phyloP scores from a whole-genome alignment of 306 rosid genomes.

The Cicer cuneatum region DNA sequence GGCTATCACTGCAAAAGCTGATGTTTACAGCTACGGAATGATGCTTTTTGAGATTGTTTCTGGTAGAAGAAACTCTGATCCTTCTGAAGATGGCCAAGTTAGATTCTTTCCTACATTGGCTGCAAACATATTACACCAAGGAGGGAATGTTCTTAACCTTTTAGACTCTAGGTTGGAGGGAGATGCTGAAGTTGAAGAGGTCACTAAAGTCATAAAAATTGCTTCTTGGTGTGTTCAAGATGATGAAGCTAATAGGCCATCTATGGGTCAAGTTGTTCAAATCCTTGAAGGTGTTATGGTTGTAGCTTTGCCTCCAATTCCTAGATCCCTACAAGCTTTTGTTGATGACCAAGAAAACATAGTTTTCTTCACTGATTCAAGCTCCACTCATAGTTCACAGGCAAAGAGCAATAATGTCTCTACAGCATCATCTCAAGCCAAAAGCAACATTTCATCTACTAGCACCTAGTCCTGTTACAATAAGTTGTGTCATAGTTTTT shows the following conservation, averaged over 20 bases:
- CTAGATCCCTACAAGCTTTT: conserved; percentile 61
- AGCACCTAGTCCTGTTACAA: conserved; percentile 34
- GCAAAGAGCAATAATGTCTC: conserved; percentile 49
- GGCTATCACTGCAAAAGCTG: conserved; percentile 85
- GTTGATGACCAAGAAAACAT: conserved; percentile 60
- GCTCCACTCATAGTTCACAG: conserved; percentile 60
- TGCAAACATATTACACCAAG: conserved; percentile 51
- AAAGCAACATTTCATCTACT: conserved; percentile 45
- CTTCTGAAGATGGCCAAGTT: conserved; percentile 58
- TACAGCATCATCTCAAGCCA: conserved; percentile 51
- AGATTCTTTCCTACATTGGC: conserved; percentile 71
- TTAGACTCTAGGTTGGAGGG: conserved; percentile 66
- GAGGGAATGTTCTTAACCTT: conserved; percentile 55
- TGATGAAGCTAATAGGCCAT: conserved; percentile 69
- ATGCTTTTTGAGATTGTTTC: conserved; percentile 85
- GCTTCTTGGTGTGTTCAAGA: conserved; percentile 96
- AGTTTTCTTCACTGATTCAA: conserved; percentile 66
- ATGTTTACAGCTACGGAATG: conserved; percentile 93
- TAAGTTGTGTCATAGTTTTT: not conserved
- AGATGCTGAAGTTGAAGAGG: conserved; percentile 59
- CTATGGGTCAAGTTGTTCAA: conserved; percentile 87
- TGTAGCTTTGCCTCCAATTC: conserved; percentile 68
- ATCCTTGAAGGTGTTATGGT: conserved; percentile 71
- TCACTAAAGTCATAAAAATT: conserved; percentile 57
- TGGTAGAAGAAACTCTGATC: conserved; percentile 80